Base-by-base conservation (phyloP, 1,139 yeast genomes). In the Sugiyamaella xylanicola region DNA sequence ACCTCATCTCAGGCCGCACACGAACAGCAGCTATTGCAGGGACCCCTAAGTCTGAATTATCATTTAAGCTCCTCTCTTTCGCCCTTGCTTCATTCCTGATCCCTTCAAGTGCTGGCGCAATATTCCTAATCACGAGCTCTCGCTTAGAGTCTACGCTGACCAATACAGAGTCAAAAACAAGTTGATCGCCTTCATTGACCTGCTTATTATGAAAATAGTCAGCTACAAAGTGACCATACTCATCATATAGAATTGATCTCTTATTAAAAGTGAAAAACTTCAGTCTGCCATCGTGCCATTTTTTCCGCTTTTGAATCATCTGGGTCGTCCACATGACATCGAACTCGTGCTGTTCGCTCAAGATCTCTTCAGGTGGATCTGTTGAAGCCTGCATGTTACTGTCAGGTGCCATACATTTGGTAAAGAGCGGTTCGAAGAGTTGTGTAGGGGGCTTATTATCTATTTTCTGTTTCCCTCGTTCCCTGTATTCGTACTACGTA, bases 231-330 rank as follows among this genome's bases (percentile, higher is more conserved):
- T 69, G 55, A 16, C 73, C 76, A 22, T 71, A 74, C 13, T 73
- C 75, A 56, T 75, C 76, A 52, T 68, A 69, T 16, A 82, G 67
- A 61, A 80, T 80, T 3, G 80, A 65, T 59, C 79, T 77, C 51
- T 74, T 72, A 63, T 82, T 82, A 67, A 78, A 72, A 59, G 74
- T 77, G 65, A 77, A 81, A 66, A 72, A 79, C 55, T 71, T 73
- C 48, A 82, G 67, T 20, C 59, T 65, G 1, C 87, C 87, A 60
- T 83, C 87, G 51, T 70, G 68, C 86, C 86, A 83, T 55, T 69
- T 72, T 66, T 82, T 82, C 40, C 75, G 76, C 64, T 76, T 79
- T 64, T 83, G 85, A 1, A 66, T 65, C 36, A 82, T 63, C 41
- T 85, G 68, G 25, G 71, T 66, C 3, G 85, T 77, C 70, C 75